Conservation (phyloP, 2,329 filamentous ascomycete genomes). For the Emericellopsis atlantica region DNA sequence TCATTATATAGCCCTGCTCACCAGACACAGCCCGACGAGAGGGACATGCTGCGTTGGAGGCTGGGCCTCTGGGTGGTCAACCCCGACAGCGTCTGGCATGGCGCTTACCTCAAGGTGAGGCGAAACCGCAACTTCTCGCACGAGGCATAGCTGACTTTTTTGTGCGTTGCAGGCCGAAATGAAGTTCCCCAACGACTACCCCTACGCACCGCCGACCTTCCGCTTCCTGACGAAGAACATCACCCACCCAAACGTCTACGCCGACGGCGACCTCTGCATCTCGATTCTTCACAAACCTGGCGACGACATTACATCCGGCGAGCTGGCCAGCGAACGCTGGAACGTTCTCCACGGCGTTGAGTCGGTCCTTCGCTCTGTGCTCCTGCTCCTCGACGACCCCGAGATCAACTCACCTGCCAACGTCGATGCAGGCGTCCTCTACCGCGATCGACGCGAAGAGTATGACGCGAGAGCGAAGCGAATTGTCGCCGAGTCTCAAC, state of each 20-base stretch:
- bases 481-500: constrained; percentile 61
- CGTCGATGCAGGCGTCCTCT: constrained; percentile 80
- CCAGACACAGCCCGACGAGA: constrained; percentile 50
- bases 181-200: constrained; percentile 80
- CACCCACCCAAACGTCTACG: constrained; percentile 89
- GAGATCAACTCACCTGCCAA: constrained; percentile 92
- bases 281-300: constrained; percentile 90
- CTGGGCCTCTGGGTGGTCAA: constrained; percentile 88
- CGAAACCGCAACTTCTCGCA: background rate
- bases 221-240: constrained; percentile 64
- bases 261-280: constrained; percentile 84
- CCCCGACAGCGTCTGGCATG: constrained; percentile 80
- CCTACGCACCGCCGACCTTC: constrained; percentile 80
- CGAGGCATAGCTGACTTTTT: background rate
- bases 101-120: constrained; percentile 70
- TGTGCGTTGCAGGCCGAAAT: constrained; percentile 52
- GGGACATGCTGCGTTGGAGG: constrained; percentile 80
- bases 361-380: constrained; percentile 83
- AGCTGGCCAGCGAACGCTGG: constrained; percentile 84
- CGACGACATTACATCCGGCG: constrained; percentile 85
- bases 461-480: constrained; percentile 61
- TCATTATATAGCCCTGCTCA: constrained; percentile 1
- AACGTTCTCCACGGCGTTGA: constrained; percentile 88
- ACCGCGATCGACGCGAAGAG: constrained; percentile 56
- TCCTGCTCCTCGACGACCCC: constrained; percentile 84